Evolutionary conservation across 306 rosid genomes (phyloP).

Genomic region (Corylus heterophylla): DNA sequence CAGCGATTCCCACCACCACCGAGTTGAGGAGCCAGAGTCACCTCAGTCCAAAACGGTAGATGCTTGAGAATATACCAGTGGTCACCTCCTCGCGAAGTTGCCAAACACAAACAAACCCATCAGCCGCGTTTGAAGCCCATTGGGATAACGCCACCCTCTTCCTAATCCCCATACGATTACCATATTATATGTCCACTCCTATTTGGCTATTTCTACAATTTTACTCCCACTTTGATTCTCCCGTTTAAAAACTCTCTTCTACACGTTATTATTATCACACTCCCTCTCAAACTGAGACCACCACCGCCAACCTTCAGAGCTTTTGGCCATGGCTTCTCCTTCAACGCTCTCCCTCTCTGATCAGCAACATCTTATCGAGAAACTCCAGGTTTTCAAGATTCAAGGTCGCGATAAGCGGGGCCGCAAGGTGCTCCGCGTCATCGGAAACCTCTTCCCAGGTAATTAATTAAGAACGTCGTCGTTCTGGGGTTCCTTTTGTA

Average conservation of each 20-base stretch:
- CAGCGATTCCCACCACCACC: background rate
- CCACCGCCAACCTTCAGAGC: background rate
- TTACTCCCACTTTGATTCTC: background rate
- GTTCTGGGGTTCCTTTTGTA: no score
- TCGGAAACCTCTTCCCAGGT: conserved; percentile 44
- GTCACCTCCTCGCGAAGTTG: background rate
- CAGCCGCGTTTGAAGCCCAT: background rate
- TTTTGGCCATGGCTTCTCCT: conserved; percentile 7
- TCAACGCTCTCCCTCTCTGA: conserved; percentile 18
- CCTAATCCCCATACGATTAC: background rate
- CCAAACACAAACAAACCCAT: background rate
- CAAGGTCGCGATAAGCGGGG: conserved; percentile 41
- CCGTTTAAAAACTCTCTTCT: background rate
- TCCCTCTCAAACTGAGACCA: background rate
- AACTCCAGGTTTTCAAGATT: conserved; percentile 33
- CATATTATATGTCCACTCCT: background rate
- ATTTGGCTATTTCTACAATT: background rate
- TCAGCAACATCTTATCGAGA: conserved; percentile 24
- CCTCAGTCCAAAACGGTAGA: conserved; percentile 7
- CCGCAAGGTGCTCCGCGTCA: conserved; percentile 32
- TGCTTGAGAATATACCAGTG: conserved; percentile 11
- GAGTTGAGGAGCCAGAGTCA: background rate
- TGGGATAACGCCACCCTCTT: background rate
- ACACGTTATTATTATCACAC: background rate
- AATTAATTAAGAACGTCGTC: background rate